Percentiles rank a stretch among this genome's conserved stretches.
phyloP scores from a whole-genome alignment of 805 yeast species.

The Myxozyma nipponensis region DNA sequence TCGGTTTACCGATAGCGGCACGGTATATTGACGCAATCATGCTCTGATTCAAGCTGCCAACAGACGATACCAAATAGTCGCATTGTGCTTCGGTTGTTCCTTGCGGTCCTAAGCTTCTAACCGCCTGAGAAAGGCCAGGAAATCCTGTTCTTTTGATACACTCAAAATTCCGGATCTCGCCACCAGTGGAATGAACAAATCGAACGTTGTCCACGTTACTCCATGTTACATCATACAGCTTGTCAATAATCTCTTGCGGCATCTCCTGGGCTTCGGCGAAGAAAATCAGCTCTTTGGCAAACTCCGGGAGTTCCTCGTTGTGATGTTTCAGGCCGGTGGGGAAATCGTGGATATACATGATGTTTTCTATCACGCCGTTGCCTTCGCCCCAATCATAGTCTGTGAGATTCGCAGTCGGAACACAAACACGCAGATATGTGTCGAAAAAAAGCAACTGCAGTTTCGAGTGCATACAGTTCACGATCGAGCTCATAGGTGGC shows the following conservation, averaged over 20 bases:
- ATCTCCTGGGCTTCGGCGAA: conserved; percentile 26
- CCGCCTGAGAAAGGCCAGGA: conserved; percentile 16
- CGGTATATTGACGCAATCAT: conserved; percentile 11
- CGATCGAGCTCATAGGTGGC: conserved; percentile 24
- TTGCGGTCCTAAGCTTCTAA: conserved; percentile 11
- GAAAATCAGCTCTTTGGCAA: conserved; percentile 23
- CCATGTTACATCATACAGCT: conserved; percentile 25
- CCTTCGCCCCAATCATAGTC: conserved; percentile 33
- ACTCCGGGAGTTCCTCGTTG: conserved; percentile 9
- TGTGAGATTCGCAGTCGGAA: conserved; percentile 32
- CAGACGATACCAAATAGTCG: conserved; percentile 22
- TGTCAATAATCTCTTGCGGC: conserved; percentile 15
- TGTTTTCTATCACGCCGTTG: conserved; percentile 28
- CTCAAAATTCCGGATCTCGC: conserved; percentile 12
- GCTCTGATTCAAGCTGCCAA: conserved; percentile 19
- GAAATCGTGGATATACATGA: conserved; percentile 28
- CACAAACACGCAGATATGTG: conserved; percentile 21
- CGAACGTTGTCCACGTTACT: conserved; percentile 22
- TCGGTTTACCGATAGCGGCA: conserved; percentile 17
- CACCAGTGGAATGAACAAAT: conserved; percentile 31
- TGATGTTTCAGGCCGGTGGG: conserved; percentile 3
- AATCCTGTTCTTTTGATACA: conserved; percentile 17
- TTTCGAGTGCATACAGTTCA: conserved; percentile 30
- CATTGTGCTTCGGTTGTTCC: conserved; percentile 12
- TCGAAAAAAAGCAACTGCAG: conserved; percentile 29